phyloP scores from a whole-genome alignment of 2,329 filamentous ascomycete species.

The Alternaria conjuncta region DNA sequence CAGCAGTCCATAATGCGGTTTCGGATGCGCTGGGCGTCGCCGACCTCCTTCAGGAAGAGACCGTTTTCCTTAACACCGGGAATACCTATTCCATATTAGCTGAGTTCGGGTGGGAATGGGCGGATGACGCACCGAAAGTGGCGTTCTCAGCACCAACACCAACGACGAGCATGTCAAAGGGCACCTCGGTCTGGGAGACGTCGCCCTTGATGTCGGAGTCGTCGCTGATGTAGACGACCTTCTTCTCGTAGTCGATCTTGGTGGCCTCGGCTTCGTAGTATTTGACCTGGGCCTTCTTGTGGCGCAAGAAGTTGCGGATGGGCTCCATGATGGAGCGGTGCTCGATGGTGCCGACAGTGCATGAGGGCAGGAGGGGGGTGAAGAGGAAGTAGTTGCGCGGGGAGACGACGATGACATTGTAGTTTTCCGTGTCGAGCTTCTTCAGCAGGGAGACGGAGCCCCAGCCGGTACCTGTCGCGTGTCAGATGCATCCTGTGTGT shows the following conservation, averaged over 20 bases:
- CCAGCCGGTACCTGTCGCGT: conserved; percentile 83
- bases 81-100: conserved; percentile 63
- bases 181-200: conserved; percentile 81
- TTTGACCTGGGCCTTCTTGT: conserved; percentile 91
- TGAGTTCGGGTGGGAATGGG: neutral
- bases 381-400: conserved; percentile 99
- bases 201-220: conserved; percentile 91
- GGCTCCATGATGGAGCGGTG: conserved; percentile 99
- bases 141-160: conserved; percentile 98
- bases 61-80: conserved; percentile 93
- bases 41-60: conserved; percentile 98
- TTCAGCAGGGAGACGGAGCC: conserved; percentile 94
- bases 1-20: conserved; percentile 99
- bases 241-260: conserved; percentile 91
- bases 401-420: conserved; percentile 97
- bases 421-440: conserved; percentile 98
- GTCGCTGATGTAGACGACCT: conserved; percentile 87
- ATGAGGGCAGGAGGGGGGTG: conserved; percentile 95
- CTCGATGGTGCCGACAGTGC: conserved; percentile 96
- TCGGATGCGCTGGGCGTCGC: conserved; percentile 92
- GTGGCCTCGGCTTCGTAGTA: conserved; percentile 98
- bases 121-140: conserved; percentile 75
- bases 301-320: conserved; percentile 90
- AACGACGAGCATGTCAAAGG: conserved; percentile 97
- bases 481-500: conserved; percentile 14